These are phyloP conservation scores for Fusarium austroafricanum DNA, from an alignment of 2,329 filamentous ascomycete genomes.

Conservation along the genomic window DNA sequence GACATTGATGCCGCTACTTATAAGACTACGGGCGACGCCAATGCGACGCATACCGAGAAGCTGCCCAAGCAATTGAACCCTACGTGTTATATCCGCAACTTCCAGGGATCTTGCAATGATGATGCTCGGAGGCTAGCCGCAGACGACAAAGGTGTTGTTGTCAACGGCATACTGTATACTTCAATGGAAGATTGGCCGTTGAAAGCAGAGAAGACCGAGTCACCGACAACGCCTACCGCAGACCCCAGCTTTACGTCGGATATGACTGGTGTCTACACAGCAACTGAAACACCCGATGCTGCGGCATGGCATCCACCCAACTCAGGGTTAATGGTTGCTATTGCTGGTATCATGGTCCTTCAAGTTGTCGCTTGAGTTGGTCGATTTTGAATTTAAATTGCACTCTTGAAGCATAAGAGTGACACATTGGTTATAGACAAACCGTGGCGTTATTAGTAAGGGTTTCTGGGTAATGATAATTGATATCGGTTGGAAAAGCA, in stretches of 20 bases:
- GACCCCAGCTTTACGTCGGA: constrained; percentile 32
- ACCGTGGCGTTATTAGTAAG: background rate
- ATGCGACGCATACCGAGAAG: constrained; percentile 67
- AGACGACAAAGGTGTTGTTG: constrained; percentile 64
- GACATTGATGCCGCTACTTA: constrained; percentile 63
- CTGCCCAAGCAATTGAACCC: constrained; percentile 60
- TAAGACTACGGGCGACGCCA: constrained; percentile 66
- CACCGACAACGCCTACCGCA: constrained; percentile 38
- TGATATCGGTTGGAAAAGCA: constrained; percentile 12
- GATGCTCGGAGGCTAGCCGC: constrained; percentile 62
- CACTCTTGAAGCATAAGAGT: background rate
- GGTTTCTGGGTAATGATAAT: background rate
- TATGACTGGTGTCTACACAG: constrained; percentile 51
- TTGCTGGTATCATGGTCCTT: constrained; percentile 27
- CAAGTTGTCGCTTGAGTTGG: constrained; percentile 7
- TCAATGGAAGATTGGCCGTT: constrained; percentile 57
- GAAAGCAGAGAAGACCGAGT: constrained; percentile 43
- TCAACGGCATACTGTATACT: constrained; percentile 68
- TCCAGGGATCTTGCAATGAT: constrained; percentile 62
- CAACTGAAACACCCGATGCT: constrained; percentile 50
- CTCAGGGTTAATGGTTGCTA: constrained; percentile 8
- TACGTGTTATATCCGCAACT: constrained; percentile 71
- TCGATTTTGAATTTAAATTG: background rate
- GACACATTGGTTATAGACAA: background rate
- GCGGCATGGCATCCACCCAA: constrained; percentile 29